Base-by-base conservation (phyloP, 164 flowering plant species). In the Magnolia sinica region DNA sequence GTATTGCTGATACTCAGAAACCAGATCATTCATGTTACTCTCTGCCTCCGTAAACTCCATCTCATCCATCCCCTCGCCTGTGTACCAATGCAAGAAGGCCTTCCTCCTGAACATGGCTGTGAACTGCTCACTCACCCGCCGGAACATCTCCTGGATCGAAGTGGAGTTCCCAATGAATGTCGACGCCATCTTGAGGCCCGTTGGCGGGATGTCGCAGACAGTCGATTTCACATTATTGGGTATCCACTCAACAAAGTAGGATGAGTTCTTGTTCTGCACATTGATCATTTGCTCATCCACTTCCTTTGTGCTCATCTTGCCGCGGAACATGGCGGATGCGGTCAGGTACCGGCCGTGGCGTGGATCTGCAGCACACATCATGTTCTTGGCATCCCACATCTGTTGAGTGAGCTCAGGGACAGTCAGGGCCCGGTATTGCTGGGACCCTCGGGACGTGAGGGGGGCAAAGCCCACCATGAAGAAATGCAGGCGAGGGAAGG, bases 401-500 rank as follows among this genome's bases (percentile, higher is more conserved):
- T 87, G 88, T 51, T 87, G 90, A 20, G 90, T 86, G 11, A 87
- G 88, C 77, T 87, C 88, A 2, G 89, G 89, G 20, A 87, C 89
- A 0, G 86, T 83, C 45, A 87, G 76, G 65, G 86, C 76, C 18
- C 86, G 75, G 81, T 87, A 87, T 68, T 81, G 86, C 79, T 87
- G 89, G 3, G 89, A 87, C 0, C 88, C 87, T 11, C 89, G 81
- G 0, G 89, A 86, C 2, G 89, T 87, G 22, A 87, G 78, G 3
- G 88, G 89, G 16, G 89, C 86, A 55, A 87, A 87, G 29, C 89
- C 89, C 77, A 87, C 89, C 89, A 87, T 87, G 84, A 87, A 87
- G 79, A 87, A 87, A 77, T 87, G 90, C 50, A 87, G 88, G 1
- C 90, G 80, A 22, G 90, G 90, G 78, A 87, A 87, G 13, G 88